Evolutionary conservation across 345 rosid species (phyloP), one percentile per base, ranked within the genome.

Genomic region (Pugionium dolabratum): DNA sequence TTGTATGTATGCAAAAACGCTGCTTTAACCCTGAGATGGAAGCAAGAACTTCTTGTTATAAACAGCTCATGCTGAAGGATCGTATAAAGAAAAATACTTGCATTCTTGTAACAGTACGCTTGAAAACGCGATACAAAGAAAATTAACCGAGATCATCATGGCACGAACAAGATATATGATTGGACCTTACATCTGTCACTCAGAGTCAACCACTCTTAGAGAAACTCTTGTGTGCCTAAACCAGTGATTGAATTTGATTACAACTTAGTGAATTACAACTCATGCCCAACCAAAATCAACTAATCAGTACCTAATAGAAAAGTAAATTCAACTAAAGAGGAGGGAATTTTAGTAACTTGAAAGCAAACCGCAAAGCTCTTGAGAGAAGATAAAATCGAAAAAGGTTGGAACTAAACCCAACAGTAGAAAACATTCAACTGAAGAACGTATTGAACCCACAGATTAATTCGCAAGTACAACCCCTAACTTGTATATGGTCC

Each of bases 11-110:
- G 40, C 39, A 56, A 43, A 47, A 43, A 62, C 37, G 10, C 31
- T 42, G 62, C 59, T 69, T 54, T 62, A 64, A 72, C 53, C 75
- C 89, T 78, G 80, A 57, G 28, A 74, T 75, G 78, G 37, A 26
- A 71, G 56, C 52, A 73, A 50, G 6, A 4, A 7, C 39, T 1
- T 42, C 5, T 29, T 1, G 30, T 64, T 41, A 40, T 7, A 41
- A 48, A 56, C 31, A 35, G 5, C 47, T 9, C 34, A 43, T 60
- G 9, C 7, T 53, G 2, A 29, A 60, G 2, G 31, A 52, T 35
- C 40, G 41, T 8, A 52, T 28, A 2, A 53, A 51, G 9, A 52
- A 5, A 39, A 6, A 46, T 26, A 25, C 9, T 34, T 26, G 9
- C 33, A 34, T 34, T 33, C 43, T 33, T 25, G 42, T 34, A 61